Evolutionary conservation across 2,329 filamentous ascomycete species (phyloP).

Genomic region (Fusarium haematococcum): DNA sequence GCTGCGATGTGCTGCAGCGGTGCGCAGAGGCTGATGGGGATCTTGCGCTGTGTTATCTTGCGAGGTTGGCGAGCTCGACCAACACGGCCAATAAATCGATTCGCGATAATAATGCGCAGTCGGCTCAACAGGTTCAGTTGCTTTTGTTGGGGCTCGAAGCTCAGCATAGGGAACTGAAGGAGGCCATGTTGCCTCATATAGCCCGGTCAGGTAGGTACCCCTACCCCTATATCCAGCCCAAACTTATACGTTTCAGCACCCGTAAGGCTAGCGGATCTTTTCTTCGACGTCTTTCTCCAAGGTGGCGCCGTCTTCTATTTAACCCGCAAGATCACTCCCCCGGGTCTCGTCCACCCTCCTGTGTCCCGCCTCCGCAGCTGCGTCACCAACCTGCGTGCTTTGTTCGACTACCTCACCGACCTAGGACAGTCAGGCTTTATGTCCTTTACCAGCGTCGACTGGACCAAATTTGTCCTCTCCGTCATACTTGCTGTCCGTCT

Average conservation of each 20-base stretch:
- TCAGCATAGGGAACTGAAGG: constrained; percentile 57
- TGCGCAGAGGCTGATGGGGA: constrained; percentile 54
- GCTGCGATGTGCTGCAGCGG: constrained; percentile 58
- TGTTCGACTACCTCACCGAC: constrained; percentile 49
- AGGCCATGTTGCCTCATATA: constrained; percentile 50
- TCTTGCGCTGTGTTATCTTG: constrained; percentile 56
- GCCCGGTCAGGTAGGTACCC: constrained; percentile 35
- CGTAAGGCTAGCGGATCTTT: constrained; percentile 49
- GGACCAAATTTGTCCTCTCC: constrained; percentile 55
- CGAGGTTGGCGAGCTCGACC: constrained; percentile 55
- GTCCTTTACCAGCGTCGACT: constrained; percentile 57
- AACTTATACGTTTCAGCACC: constrained; percentile 42
- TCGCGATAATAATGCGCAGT: constrained; percentile 42
- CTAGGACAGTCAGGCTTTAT: constrained; percentile 49
- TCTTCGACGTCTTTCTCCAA: constrained; percentile 54
- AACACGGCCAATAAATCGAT: constrained; percentile 53
- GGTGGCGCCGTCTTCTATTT: constrained; percentile 52
- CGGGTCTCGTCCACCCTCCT: constrained; percentile 27
- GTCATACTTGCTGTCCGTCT: constrained; percentile 59
- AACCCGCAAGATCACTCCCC: constrained; percentile 11
- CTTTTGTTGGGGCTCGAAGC: constrained; percentile 61
- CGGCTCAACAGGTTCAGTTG: constrained; percentile 56
- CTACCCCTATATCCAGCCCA: background rate
- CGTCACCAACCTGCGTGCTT: constrained; percentile 42
- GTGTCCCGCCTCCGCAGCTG: constrained; percentile 38